These are phyloP conservation scores for Curvularia lunata DNA, from an alignment of 2,329 filamentous ascomycete genomes.

Conservation along the genomic window DNA sequence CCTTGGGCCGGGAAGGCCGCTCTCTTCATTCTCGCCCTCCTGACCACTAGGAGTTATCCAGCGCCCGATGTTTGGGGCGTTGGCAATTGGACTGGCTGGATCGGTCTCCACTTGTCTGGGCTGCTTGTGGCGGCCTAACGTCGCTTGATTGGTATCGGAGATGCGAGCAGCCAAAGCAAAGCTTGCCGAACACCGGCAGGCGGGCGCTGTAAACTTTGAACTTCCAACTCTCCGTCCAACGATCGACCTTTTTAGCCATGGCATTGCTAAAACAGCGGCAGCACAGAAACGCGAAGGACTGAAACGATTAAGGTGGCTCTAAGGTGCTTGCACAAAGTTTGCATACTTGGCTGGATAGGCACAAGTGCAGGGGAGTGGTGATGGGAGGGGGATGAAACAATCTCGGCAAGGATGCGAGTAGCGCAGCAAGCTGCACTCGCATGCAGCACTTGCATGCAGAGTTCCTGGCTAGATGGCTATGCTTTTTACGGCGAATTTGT, in stretches of 20 bases:
- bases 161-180: neutral
- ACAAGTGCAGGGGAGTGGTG: neutral
- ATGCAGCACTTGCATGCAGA: neutral
- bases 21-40: slow-evolving; percentile 1
- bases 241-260: neutral
- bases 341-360: neutral
- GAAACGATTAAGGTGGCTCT: neutral
- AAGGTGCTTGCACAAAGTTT: neutral
- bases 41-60: neutral
- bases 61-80: neutral
- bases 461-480: neutral
- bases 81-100: neutral
- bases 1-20: neutral
- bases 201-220: slow-evolving; percentile 5
- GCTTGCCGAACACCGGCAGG: neutral
- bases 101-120: neutral
- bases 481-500: neutral
- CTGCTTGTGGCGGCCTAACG: neutral
- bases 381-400: neutral
- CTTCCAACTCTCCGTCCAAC: neutral
- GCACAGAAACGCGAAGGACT: neutral
- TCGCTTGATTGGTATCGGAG: neutral
- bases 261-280: neutral
- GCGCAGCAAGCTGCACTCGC: neutral
- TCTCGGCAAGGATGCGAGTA: neutral